These are phyloP conservation scores for Novymonas esmeraldas DNA, from an alignment of 208 protist species.

Conservation along the genomic window DNA sequence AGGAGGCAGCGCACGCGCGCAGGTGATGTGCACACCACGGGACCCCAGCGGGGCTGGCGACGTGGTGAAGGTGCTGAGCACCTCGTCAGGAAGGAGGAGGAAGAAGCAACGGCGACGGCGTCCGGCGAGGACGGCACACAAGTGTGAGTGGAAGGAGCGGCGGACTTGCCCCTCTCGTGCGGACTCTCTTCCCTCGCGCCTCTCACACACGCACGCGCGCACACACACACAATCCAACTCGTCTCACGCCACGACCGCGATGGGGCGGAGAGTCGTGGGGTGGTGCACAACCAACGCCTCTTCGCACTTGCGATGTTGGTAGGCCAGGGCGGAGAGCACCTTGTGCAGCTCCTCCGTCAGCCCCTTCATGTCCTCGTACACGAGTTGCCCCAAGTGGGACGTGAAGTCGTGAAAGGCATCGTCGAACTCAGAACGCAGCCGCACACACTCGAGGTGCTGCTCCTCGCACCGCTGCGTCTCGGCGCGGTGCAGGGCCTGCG, in stretches of 20 bases:
- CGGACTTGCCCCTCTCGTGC: too few species aligned
- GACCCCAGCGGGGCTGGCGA: too few species aligned
- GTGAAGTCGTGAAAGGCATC: conserved; percentile 24
- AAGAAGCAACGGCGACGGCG: too few species aligned
- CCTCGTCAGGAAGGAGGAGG: too few species aligned
- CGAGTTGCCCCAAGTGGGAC: conserved; percentile 2
- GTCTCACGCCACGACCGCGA: background rate
- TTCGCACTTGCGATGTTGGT: conserved; percentile 43
- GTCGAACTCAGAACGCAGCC: conserved; percentile 34
- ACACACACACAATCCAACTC: background rate
- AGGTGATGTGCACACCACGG: too few species aligned
- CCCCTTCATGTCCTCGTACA: conserved; percentile 30
- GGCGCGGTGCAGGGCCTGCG: conserved; percentile 6
- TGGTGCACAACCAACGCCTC: conserved; percentile 7
- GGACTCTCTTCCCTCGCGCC: too few species aligned
- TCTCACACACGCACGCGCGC: too few species aligned
- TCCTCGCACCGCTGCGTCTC: conserved; percentile 18
- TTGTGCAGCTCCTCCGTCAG: conserved; percentile 12
- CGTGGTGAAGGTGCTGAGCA: too few species aligned
- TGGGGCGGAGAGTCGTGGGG: background rate
- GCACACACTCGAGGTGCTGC: conserved; percentile 26
- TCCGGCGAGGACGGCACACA: too few species aligned
- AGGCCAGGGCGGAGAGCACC: conserved; percentile 33
- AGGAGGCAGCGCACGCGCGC: too few species aligned
- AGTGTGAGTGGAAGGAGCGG: too few species aligned